A percentile compares a stretch with the other conserved stretches of the same genome.
Evolutionary conservation across 495 filamentous ascomycete genomes (phyloP).

Genomic region (Neurospora tetrasperma): DNA sequence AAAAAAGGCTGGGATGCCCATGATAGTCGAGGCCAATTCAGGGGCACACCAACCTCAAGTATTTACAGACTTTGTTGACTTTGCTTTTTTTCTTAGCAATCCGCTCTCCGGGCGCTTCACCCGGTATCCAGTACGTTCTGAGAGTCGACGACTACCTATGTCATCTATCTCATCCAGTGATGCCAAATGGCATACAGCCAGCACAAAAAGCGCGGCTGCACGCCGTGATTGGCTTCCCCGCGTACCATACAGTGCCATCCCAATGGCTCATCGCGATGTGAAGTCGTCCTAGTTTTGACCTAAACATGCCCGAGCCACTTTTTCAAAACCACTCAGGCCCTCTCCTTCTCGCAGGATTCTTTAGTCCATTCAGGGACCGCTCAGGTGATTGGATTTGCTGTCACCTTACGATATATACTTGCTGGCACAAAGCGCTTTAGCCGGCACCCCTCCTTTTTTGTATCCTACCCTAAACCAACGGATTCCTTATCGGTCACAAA

Average conservation of each 20-base stretch:
- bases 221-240: too few species aligned
- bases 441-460: background rate
- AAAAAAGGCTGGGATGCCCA: background rate
- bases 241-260: too few species aligned
- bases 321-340: conserved; percentile 2
- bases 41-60: background rate
- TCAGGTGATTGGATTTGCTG: background rate
- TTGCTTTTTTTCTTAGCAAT: background rate
- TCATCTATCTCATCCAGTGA: conserved; percentile 16
- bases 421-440: background rate
- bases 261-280: too few species aligned
- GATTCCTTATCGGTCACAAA: background rate
- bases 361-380: background rate
- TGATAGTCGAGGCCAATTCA: background rate
- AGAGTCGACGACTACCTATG: background rate
- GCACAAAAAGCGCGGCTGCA: conserved; percentile 14
- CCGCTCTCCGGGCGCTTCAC: background rate
- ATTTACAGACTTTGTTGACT: background rate
- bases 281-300: conserved; percentile 17
- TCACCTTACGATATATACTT: background rate
- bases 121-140: background rate
- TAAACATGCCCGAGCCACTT: conserved; percentile 23
- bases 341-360: background rate
- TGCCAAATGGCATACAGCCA: conserved; percentile 24
- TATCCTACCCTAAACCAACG: background rate